Evolutionary conservation across 768 basidiomycete genomes (phyloP).

Genomic region (Dioszegia hungarica): DNA sequence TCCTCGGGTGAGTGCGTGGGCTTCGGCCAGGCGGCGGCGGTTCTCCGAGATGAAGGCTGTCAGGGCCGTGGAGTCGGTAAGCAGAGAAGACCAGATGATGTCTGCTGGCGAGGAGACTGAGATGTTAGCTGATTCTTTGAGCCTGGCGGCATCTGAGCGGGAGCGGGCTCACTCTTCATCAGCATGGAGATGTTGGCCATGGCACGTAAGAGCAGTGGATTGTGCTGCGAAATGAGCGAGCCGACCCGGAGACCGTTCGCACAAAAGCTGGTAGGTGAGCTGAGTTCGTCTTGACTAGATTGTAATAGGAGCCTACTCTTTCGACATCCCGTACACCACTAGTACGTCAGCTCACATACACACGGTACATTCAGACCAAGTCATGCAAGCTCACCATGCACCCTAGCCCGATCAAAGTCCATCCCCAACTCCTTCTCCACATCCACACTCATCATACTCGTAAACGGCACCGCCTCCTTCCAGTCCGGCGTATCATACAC

Average conservation of each 20-base stretch:
- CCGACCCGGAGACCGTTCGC: conserved; percentile 38
- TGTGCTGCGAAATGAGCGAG: conserved; percentile 40
- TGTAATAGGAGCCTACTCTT: conserved; percentile 42
- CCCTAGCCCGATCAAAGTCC: conserved; percentile 30
- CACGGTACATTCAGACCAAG: not conserved
- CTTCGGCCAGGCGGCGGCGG: conserved; percentile 22
- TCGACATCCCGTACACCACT: conserved; percentile 45
- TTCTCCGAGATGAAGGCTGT: conserved; percentile 32
- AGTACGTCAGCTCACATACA: not conserved
- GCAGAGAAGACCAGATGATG: conserved; percentile 34
- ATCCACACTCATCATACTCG: conserved; percentile 40
- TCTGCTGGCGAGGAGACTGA: conserved; percentile 37
- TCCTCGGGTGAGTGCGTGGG: conserved; percentile 29
- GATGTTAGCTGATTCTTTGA: too few species aligned
- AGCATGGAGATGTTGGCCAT: conserved; percentile 45
- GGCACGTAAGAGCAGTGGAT: conserved; percentile 40
- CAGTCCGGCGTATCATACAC: conserved; percentile 36
- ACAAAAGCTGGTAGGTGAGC: conserved; percentile 26
- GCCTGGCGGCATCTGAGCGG: too few species aligned
- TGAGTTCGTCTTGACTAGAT: not conserved
- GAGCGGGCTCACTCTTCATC: conserved; percentile 47
- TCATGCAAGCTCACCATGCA: conserved; percentile 45
- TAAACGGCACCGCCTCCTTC: conserved; percentile 34
- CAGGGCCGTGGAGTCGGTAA: conserved; percentile 17
- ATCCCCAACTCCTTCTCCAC: conserved; percentile 41